Evolutionary conservation across 2,329 filamentous ascomycete genomes (phyloP).

Genomic region (Cladosporium oxysporum): DNA sequence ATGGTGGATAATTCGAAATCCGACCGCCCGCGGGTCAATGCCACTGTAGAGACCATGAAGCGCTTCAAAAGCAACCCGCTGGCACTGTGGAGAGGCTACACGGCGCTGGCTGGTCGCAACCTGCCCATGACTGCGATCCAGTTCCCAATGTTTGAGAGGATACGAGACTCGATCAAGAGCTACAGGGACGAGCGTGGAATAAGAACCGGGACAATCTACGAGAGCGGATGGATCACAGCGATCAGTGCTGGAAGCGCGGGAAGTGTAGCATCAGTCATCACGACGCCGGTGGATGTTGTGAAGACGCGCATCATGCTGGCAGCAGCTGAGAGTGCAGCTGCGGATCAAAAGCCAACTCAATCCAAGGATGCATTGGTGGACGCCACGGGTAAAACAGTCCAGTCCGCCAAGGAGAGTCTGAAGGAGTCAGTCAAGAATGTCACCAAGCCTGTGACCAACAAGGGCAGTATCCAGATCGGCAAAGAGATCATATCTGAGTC

Average conservation of each 20-base stretch:
- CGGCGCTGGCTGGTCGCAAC: conserved; percentile 78
- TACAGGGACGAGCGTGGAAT: conserved; percentile 44
- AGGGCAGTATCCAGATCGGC: conserved; percentile 59
- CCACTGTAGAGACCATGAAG: conserved; percentile 58
- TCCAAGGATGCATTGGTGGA: conserved; percentile 35
- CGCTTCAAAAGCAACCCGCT: conserved; percentile 59
- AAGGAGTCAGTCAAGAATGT: conserved; percentile 38
- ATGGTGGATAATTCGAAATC: conserved; percentile 60
- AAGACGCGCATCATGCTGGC: conserved; percentile 88
- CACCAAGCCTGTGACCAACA: conserved; percentile 35
- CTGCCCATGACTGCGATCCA: conserved; percentile 85
- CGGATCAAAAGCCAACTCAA: conserved; percentile 27
- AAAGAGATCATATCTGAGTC: conserved; percentile 65
- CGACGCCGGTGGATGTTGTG: conserved; percentile 84
- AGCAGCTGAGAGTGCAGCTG: conserved; percentile 46
- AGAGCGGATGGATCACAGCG: conserved; percentile 72
- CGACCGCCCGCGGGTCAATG: conserved; percentile 40
- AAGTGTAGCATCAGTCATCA: conserved; percentile 73
- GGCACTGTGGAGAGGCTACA: conserved; percentile 70
- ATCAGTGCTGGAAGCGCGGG: conserved; percentile 73
- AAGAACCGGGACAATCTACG: conserved; percentile 53
- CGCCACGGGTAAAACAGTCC: conserved; percentile 43
- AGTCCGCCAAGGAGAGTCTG: conserved; percentile 34
- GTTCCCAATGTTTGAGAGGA: conserved; percentile 80
- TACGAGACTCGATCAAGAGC: conserved; percentile 58